Base-by-base conservation (phyloP, 352 stramenopile genomes). In the Globisporangium splendens region DNA sequence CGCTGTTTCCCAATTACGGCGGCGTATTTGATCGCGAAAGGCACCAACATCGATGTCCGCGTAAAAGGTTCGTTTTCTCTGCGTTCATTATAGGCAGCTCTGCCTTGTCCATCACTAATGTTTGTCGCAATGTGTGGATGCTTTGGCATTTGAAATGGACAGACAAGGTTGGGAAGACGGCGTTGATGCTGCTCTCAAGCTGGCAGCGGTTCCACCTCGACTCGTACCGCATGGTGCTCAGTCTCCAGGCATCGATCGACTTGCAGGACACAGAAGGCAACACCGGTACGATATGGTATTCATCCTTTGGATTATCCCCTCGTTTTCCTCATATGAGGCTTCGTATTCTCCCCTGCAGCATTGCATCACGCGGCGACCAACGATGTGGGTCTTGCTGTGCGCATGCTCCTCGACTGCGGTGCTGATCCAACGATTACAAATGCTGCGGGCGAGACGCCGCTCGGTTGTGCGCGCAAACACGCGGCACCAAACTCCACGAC, bases 191-290 rank as follows among this genome's bases (percentile, higher is more conserved):
- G 47, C 72, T 91, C 35, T 88, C 77, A 46, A 71, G 77, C 48
- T 79, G 70, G 13, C 68, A 93, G 55, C 76, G 77, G 31, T 91
- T 93, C 64, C 80, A 93, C 53, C 75, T 93, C 61, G 83, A 93
- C 56, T 83, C 83, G 46, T 87, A 88, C 41, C 80, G 83, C 33
- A 93, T 93, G 83, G 74, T 93, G 28, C 63, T 91, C 21, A 88
- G 80, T 66, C 79, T 93, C 2, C 73, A 77, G 51, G 73, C 75
- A n/a, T 44, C 57, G 4, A 50, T 89, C 3, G 71, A 93, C 31
- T 54, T 69, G 11, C 69, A 81, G 43, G 83, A 93, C 56, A 46
- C 64, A 0, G 70, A 86, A 21, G 81, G 83, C 41, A 91, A 93
- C 56, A 90, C 83, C 22, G 77, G 83, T 90, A 67, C 18, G 58